Evolutionary conservation across 495 filamentous ascomycete genomes (phyloP).

Genomic region (Penicillium goetzii): DNA sequence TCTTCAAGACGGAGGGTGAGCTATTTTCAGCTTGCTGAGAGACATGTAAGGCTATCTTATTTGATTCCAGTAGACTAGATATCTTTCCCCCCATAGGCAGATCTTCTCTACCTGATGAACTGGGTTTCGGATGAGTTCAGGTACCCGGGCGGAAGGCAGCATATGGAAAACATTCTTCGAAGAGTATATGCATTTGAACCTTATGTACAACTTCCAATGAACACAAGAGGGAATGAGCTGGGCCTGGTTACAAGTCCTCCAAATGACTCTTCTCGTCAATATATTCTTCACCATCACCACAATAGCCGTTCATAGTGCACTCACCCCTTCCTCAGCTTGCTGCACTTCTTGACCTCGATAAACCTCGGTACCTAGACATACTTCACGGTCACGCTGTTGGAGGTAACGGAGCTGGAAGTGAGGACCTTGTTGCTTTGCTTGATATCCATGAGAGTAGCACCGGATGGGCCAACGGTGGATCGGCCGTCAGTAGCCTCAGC

Average conservation of each 20-base stretch:
- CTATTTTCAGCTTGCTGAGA: too few relatives aligned
- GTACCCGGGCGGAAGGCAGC: background rate
- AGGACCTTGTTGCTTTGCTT: constrained; percentile 45
- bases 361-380: constrained; percentile 18
- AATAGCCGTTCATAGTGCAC: background rate
- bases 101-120: background rate
- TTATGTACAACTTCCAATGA: background rate
- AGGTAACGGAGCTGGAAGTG: constrained; percentile 43
- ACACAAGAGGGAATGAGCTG: background rate
- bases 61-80: background rate
- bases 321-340: background rate
- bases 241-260: background rate
- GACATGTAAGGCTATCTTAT: background rate
- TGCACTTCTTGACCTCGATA: background rate
- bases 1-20: too few relatives aligned
- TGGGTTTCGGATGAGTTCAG: background rate
- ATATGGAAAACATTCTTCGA: background rate
- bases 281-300: background rate
- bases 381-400: constrained; percentile 26
- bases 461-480: constrained; percentile 33
- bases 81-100: background rate
- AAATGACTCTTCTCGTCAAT: background rate
- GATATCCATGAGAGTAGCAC: constrained; percentile 53
- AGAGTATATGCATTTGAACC: background rate
- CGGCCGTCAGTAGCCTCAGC: constrained; percentile 33